Evolutionary conservation across 768 basidiomycete species (phyloP).

Genomic region (Leccinellum luteum): DNA sequence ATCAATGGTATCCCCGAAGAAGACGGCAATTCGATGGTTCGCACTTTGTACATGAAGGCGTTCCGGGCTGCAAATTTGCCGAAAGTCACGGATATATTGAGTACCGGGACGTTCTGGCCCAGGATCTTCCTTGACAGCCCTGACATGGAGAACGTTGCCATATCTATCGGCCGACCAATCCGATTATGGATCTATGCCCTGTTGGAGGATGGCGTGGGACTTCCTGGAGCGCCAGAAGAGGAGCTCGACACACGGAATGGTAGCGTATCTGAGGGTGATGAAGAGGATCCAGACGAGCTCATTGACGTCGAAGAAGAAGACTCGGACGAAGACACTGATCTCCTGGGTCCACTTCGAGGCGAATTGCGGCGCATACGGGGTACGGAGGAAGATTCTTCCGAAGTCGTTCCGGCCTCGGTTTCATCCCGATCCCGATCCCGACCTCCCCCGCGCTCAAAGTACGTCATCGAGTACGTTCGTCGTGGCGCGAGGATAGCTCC

Average conservation of each 20-base stretch:
- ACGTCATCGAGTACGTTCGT: conserved; percentile 58
- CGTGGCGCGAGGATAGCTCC: conserved; percentile 63
- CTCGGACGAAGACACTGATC: conserved; percentile 47
- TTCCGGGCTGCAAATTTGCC: conserved; percentile 62
- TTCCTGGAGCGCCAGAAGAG: conserved; percentile 38
- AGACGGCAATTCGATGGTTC: conserved; percentile 30
- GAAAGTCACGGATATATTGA: conserved; percentile 56
- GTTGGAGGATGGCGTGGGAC: conserved; percentile 63
- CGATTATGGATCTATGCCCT: conserved; percentile 67
- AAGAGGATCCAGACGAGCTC: conserved; percentile 56
- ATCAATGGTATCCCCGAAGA: conserved; percentile 7
- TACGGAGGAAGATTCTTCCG: conserved; percentile 35
- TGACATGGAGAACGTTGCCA: conserved; percentile 63
- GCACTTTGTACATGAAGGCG: conserved; percentile 55
- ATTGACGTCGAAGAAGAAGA: conserved; percentile 68
- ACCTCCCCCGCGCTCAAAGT: conserved; percentile 18
- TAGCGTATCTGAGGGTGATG: conserved; percentile 19
- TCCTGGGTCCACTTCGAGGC: conserved; percentile 66
- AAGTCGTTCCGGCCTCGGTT: conserved; percentile 28
- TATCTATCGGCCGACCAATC: conserved; percentile 61
- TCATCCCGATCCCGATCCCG: conserved; percentile 33
- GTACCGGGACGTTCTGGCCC: conserved; percentile 67
- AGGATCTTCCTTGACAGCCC: conserved; percentile 75
- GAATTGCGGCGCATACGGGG: conserved; percentile 58
- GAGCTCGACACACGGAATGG: conserved; percentile 15